Conservation (phyloP, 805 yeast species). For the Metschnikowia noctiluminum region DNA sequence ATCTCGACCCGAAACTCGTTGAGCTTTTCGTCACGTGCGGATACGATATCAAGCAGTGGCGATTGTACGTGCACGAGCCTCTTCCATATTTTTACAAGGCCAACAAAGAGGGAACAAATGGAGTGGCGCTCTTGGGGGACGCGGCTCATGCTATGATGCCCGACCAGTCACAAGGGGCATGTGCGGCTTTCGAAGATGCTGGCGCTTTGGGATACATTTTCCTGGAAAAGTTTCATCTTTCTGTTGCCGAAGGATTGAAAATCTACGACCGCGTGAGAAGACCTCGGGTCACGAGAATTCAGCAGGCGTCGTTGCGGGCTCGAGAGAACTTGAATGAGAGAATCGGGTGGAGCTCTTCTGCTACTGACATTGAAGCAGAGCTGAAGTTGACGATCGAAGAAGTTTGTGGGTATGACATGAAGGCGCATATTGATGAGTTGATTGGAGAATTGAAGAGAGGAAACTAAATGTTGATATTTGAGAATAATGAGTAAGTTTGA, state of each 20-base stretch:
- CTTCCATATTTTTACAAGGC: slow-evolving; percentile 21
- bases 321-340: slow-evolving; percentile 30
- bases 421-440: slow-evolving; percentile 20
- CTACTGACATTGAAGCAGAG: slow-evolving; percentile 13
- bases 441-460: not conserved
- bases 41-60: slow-evolving; percentile 27
- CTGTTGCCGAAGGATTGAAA: slow-evolving; percentile 20
- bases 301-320: slow-evolving; percentile 29
- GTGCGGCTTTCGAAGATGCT: slow-evolving; percentile 11
- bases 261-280: slow-evolving; percentile 23
- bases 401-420: slow-evolving; percentile 30
- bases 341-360: slow-evolving; percentile 26
- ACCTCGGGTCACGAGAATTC: slow-evolving; percentile 29
- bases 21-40: slow-evolving; percentile 21
- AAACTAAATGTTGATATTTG: too few relatives aligned
- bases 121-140: slow-evolving; percentile 11
- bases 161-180: slow-evolving; percentile 9
- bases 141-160: slow-evolving; percentile 2
- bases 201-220: slow-evolving; percentile 26
- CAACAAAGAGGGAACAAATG: slow-evolving; percentile 18
- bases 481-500: too few relatives aligned
- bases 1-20: too few relatives aligned
- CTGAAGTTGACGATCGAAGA: slow-evolving; percentile 27
- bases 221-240: slow-evolving; percentile 22
- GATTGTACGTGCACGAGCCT: slow-evolving; percentile 24